Evolutionary conservation across 2,329 filamentous ascomycete species (phyloP), one percentile per base, ranked within the genome.

Genomic region (Neoarthrinium moseri): DNA sequence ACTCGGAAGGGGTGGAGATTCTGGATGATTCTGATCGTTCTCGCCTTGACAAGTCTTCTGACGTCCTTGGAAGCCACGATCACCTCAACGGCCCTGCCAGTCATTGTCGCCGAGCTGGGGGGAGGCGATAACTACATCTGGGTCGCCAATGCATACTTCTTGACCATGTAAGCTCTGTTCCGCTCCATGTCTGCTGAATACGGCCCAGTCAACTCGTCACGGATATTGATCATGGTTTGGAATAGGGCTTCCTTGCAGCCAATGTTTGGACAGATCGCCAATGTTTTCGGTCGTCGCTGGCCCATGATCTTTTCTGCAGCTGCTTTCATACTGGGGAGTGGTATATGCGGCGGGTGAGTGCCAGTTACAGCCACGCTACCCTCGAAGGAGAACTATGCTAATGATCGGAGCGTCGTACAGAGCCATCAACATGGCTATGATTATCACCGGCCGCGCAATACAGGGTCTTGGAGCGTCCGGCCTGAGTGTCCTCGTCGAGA

Each of bases 81-180:
- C 10, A 18, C 27, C 5, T 15, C 21, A 21, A 42, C 27, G 6
- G 8, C 39, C 4, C 12, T 13, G 20, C 44, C 44, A 8, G 17
- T 15, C 12, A 42, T 42, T 6, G 17, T 42, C 18, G 17, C 15
- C 2, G 39, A 42, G n/a, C 27, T 42, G 4, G 5, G 33, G 1
- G 15, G 24, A 10, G 26, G 39, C 4, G 26, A 32, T 12, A 7
- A 32, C 7, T 42, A 42, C 18, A 42, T 42, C 18, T 42, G 39
- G 39, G 15, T 42, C 18, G 21, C 29, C 27, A 42, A 42, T 33
- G 39, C 27, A 7, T 42, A 26, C 15, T 33, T 42, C 17, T n/a
- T 33, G 3, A 17, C n/a, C 12, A 32, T 22, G 37, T 39, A 22
- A 22, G 35, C 6, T 24, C 13, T 5, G 10, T 20, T 7, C 4